phyloP scores from a whole-genome alignment of 2,329 filamentous ascomycete species.

The Massarina eburnea region DNA sequence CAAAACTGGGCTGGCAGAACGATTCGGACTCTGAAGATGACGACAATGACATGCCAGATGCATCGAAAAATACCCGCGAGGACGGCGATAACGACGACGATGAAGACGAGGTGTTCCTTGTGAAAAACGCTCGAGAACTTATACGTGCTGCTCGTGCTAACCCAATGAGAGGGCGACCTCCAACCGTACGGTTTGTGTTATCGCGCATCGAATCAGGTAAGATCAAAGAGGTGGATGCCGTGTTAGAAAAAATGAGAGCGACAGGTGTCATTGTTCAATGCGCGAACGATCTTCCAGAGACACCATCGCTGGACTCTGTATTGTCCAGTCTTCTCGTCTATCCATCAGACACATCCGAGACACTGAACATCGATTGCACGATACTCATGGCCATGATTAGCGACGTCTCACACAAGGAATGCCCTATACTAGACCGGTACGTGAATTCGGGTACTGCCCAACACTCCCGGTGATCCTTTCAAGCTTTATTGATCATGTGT shows the following conservation, averaged over 20 bases:
- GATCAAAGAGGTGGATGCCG: constrained; percentile 56
- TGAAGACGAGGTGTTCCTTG: constrained; percentile 56
- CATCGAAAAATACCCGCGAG: constrained; percentile 23
- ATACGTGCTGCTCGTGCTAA: constrained; percentile 58
- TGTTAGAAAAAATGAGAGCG: constrained; percentile 58
- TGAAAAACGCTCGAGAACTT: constrained; percentile 62
- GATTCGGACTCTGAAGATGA: constrained; percentile 45
- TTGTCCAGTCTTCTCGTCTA: constrained; percentile 42
- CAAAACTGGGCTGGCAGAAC: constrained; percentile 64
- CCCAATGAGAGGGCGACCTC: constrained; percentile 61
- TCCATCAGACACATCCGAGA: constrained; percentile 41
- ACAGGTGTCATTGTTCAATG: constrained; percentile 47
- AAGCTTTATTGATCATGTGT: too few species aligned
- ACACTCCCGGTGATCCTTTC: too few species aligned
- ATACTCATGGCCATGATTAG: constrained; percentile 72
- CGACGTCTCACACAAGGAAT: constrained; percentile 66
- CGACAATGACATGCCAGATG: constrained; percentile 19
- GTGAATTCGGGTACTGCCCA: neutral
- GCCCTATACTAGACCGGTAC: constrained; percentile 49
- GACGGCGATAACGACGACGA: constrained; percentile 53
- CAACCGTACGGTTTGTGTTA: constrained; percentile 61
- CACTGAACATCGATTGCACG: constrained; percentile 66
- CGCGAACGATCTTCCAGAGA: constrained; percentile 22
- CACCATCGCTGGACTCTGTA: constrained; percentile 25
- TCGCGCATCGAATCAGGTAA: constrained; percentile 58